These are phyloP conservation scores for Trifolium fragiferum DNA, from an alignment of 306 rosid genomes.

Conservation along the genomic window DNA sequence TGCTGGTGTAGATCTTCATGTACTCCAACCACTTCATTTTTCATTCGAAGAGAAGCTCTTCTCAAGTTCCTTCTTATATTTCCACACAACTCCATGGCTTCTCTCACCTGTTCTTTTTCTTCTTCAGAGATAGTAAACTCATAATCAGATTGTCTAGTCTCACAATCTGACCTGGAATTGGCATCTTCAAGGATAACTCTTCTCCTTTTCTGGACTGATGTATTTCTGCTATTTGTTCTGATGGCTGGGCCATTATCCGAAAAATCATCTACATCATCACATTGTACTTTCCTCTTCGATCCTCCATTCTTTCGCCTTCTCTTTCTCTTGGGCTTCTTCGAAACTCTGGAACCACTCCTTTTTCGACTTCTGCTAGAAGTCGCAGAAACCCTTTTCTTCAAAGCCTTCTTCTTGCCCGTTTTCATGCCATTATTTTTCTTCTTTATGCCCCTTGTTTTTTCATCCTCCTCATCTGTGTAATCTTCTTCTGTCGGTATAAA, in stretches of 20 bases:
- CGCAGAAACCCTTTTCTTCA: slow-evolving; percentile 50
- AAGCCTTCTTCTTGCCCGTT: slow-evolving; percentile 53
- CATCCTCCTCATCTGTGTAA: slow-evolving; percentile 68
- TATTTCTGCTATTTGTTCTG: slow-evolving; percentile 47
- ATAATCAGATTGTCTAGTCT: slow-evolving; percentile 65
- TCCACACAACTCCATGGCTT: slow-evolving; percentile 72
- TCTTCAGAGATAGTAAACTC: slow-evolving; percentile 95
- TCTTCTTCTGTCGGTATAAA: slow-evolving; percentile 82
- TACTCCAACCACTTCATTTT: slow-evolving; percentile 46
- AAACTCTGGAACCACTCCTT: slow-evolving; percentile 52
- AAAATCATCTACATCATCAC: slow-evolving; percentile 55
- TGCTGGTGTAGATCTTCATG: slow-evolving; percentile 44
- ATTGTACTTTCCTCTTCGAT: slow-evolving; percentile 46
- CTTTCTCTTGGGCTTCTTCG: slow-evolving; percentile 70
- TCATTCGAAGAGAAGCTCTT: slow-evolving; percentile 53
- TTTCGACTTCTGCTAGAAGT: slow-evolving; percentile 51
- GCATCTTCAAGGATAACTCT: slow-evolving; percentile 40
- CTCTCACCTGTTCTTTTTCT: slow-evolving; percentile 95
- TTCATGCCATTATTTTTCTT: slow-evolving; percentile 56
- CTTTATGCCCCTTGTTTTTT: slow-evolving; percentile 48
- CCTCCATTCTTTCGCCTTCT: slow-evolving; percentile 57
- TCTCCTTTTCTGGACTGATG: slow-evolving; percentile 50
- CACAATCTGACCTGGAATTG: slow-evolving; percentile 61
- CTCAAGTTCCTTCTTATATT: slow-evolving; percentile 54
- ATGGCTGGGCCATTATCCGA: slow-evolving; percentile 44